Evolutionary conservation across 2,329 filamentous ascomycete genomes (phyloP).

Genomic region (Aspergillus oerlinghausenensis): DNA sequence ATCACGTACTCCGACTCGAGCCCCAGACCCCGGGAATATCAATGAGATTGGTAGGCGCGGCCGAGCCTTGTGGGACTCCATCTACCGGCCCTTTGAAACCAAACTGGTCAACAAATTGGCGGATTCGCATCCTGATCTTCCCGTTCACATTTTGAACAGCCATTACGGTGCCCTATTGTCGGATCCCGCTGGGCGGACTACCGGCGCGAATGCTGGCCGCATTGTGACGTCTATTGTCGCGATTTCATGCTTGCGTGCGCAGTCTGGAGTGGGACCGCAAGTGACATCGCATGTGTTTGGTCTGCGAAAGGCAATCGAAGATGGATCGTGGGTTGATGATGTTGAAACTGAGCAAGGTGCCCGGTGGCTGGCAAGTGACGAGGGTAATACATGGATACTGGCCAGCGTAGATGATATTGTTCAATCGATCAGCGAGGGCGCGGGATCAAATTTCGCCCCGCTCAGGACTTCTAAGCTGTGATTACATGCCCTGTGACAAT

Average conservation of each 20-base stretch:
- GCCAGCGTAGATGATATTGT: slow-evolving; percentile 60
- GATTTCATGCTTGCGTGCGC: slow-evolving; percentile 68
- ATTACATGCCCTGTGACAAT: not conserved
- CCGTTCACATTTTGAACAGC: slow-evolving; percentile 69
- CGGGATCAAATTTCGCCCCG: slow-evolving; percentile 55
- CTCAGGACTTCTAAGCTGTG: slow-evolving; percentile 33
- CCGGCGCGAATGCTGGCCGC: slow-evolving; percentile 57
- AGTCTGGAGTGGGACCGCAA: slow-evolving; percentile 78
- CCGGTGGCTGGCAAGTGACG: slow-evolving; percentile 60
- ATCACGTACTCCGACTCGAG: slow-evolving; percentile 53
- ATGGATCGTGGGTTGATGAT: slow-evolving; percentile 54
- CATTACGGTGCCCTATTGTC: slow-evolving; percentile 72
- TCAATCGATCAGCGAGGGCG: slow-evolving; percentile 42
- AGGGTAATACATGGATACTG: slow-evolving; percentile 62
- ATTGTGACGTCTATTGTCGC: slow-evolving; percentile 70
- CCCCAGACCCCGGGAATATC: slow-evolving; percentile 51
- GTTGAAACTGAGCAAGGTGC: slow-evolving; percentile 51
- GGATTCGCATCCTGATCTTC: slow-evolving; percentile 73
- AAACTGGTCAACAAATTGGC: slow-evolving; percentile 69
- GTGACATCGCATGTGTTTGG: slow-evolving; percentile 79
- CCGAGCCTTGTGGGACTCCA: slow-evolving; percentile 65
- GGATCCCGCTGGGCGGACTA: slow-evolving; percentile 53
- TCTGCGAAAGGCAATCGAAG: slow-evolving; percentile 68
- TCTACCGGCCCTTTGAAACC: slow-evolving; percentile 69
- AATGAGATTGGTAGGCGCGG: slow-evolving; percentile 55